Conservation (phyloP, 148 eudicot genomes). For the Nyssa sinensis region DNA sequence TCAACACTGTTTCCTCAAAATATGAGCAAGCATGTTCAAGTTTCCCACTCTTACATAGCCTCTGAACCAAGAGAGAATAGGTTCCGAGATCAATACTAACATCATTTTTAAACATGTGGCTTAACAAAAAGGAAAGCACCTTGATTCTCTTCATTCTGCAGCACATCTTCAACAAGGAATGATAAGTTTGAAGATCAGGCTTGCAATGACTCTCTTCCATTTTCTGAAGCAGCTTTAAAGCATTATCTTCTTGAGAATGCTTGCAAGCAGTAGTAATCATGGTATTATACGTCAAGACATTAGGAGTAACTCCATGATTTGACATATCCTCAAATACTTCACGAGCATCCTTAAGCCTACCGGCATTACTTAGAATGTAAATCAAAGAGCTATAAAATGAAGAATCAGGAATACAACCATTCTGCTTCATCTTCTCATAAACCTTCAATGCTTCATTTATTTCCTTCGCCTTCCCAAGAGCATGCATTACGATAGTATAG, state of each 20-base stretch:
- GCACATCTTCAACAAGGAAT: constrained; percentile 72
- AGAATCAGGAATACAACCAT: constrained; percentile 59
- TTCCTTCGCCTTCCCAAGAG: constrained; percentile 74
- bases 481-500: constrained; percentile 71
- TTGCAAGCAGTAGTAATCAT: constrained; percentile 59
- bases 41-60: constrained; percentile 52
- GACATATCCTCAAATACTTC: constrained; percentile 69
- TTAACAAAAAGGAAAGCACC: constrained; percentile 59
- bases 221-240: constrained; percentile 55
- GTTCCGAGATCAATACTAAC: constrained; percentile 60
- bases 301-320: constrained; percentile 42
- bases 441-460: constrained; percentile 49
- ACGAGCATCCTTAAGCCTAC: constrained; percentile 68
- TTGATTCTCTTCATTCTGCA: constrained; percentile 73
- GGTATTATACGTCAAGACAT: constrained; percentile 58
- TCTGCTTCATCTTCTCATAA: constrained; percentile 60
- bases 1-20: constrained; percentile 54
- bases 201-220: constrained; percentile 58
- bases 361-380: constrained; percentile 40
- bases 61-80: constrained; percentile 63
- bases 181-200: constrained; percentile 61
- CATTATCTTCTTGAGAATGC: constrained; percentile 62
- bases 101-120: constrained; percentile 68
- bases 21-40: constrained; percentile 66
- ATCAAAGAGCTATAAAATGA: constrained; percentile 64